Evolutionary conservation across 208 protist species (phyloP).

Genomic region (Leishmania tropica): DNA sequence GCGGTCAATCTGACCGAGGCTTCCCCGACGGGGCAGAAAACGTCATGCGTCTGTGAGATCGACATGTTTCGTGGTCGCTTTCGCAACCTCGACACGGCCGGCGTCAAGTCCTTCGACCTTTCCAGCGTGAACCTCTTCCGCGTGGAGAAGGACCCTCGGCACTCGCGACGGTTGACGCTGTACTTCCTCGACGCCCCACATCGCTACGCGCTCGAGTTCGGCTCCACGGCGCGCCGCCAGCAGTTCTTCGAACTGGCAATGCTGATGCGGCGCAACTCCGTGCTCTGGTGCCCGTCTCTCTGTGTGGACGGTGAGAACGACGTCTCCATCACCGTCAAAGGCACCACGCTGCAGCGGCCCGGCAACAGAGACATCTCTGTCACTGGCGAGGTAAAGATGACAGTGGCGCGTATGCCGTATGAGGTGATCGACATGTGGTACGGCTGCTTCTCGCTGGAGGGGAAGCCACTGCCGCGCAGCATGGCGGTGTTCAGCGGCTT

Average conservation of each 20-base stretch:
- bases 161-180: constrained; percentile 54
- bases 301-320: constrained; percentile 64
- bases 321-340: constrained; percentile 57
- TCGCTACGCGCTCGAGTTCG: constrained; percentile 76
- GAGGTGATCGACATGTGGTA: constrained; percentile 85
- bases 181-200: constrained; percentile 78
- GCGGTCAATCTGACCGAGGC: constrained; percentile 56
- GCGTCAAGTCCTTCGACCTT: constrained; percentile 55
- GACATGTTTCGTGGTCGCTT: constrained; percentile 64
- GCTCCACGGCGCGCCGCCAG: constrained; percentile 46
- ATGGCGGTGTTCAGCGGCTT: constrained; percentile 63
- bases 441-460: constrained; percentile 74
- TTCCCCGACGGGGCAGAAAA: constrained; percentile 27
- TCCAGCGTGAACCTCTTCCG: constrained; percentile 56
- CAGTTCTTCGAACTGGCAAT: constrained; percentile 77
- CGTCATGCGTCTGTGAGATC: constrained; percentile 73
- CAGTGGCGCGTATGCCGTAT: constrained; percentile 73
- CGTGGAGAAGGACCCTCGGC: constrained; percentile 53
- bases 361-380: constrained; percentile 28
- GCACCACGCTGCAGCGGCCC: constrained; percentile 69
- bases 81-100: constrained; percentile 53
- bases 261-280: constrained; percentile 62
- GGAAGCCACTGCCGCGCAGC: constrained; percentile 47
- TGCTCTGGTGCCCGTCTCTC: constrained; percentile 78
- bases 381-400: constrained; percentile 55